These are phyloP conservation scores for Chaetomium cochliodes DNA, from an alignment of 495 filamentous ascomycete species.

Conservation along the genomic window DNA sequence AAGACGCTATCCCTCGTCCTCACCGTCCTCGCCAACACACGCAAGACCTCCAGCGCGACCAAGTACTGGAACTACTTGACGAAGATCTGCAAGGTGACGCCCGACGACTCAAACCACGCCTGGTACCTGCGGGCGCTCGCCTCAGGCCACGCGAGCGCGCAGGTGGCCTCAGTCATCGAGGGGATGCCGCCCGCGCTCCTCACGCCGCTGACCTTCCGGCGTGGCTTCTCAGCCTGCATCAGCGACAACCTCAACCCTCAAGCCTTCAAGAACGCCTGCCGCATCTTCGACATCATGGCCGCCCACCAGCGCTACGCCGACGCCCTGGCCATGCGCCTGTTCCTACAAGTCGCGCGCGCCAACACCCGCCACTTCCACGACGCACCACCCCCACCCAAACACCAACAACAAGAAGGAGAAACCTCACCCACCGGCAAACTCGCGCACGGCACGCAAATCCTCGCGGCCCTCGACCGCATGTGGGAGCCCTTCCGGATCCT, in stretches of 20 bases:
- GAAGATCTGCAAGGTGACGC: conserved; percentile 51
- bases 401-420: no score
- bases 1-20: conserved; percentile 70
- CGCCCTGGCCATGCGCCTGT: conserved; percentile 39
- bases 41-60: conserved; percentile 49
- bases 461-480: conserved; percentile 39
- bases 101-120: conserved; percentile 68
- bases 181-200: conserved; percentile 46
- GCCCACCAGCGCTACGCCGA: conserved; percentile 44
- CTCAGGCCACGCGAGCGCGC: conserved; percentile 56
- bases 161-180: conserved; percentile 54
- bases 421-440: conserved; percentile 24
- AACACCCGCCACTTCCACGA: conserved; percentile 30
- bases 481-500: conserved; percentile 39
- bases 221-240: conserved; percentile 66
- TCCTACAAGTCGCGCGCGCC: conserved; percentile 41
- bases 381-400: background rate
- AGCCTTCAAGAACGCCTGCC: conserved; percentile 55
- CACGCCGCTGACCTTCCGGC: conserved; percentile 59
- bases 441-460: conserved; percentile 38
- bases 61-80: conserved; percentile 77
- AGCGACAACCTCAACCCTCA: conserved; percentile 69
- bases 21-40: conserved; percentile 55
- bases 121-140: conserved; percentile 67
- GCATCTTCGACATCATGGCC: conserved; percentile 59